Evolutionary conservation across 768 basidiomycete species (phyloP), one percentile per base, ranked within the genome.

Genomic region (Gymnopilus junonius): DNA sequence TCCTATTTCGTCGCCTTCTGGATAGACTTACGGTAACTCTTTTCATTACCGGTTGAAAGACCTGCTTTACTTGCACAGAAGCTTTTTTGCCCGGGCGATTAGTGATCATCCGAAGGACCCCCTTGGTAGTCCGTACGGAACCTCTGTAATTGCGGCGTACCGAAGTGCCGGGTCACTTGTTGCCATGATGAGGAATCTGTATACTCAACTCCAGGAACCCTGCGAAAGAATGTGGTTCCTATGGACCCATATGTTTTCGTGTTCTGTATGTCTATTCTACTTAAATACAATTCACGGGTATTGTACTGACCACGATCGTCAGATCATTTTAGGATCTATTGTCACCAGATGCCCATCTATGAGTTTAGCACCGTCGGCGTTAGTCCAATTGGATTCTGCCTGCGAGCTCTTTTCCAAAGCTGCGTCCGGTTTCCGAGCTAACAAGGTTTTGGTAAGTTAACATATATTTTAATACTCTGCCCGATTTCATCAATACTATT

Each of bases 341-440:
- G 90, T 91, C 11, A 92, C 90, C 17, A 82, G 89, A 55, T 91
- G 90, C 74, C 90, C 90, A 11, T 91, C 90, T 17, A 90, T 91
- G 85, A 90, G 89, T 67, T 74, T 92, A 63, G 90, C 90, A 21
- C 87, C 89, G 17, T 91, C 90, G 23, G 90, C 90, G 4, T 81
- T 92, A 8, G 82, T 85, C 8, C 90, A 92, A 68, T 76, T 92
- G 29, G 88, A 91, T 70, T 90, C 90, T 0, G 90, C 90, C 6
- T 91, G 89, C 66, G 87, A 90, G 59, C 80, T 91, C 31, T 91
- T 91, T 67, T 80, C 86, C n/a, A 88, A 87, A 70, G 84, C 88
- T 20, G 89, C 89, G 10, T 80, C 77, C 20, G 86, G 85, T 20
- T 91, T 91, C 73, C 81, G 82, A 59, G 89, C 89, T 0, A 79